Evolutionary conservation across 768 basidiomycete species (phyloP).

Genomic region (Rhodocollybia butyracea): DNA sequence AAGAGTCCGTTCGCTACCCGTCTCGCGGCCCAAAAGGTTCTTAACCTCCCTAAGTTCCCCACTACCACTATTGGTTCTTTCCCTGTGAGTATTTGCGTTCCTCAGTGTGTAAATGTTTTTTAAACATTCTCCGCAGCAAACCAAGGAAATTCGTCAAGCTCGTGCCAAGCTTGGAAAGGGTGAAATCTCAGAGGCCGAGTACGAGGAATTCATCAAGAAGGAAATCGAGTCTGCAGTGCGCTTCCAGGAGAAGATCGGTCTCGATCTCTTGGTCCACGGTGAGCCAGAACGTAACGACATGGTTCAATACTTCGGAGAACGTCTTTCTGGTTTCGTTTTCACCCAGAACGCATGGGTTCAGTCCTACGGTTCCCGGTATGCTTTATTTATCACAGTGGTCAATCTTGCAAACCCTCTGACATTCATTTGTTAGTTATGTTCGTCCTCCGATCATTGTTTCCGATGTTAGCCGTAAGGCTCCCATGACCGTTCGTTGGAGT

Average conservation of each 20-base stretch:
- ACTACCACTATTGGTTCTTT: slow-evolving; percentile 99
- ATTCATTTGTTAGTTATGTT: slow-evolving; percentile 64
- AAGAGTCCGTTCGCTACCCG: slow-evolving; percentile 86
- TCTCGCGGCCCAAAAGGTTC: slow-evolving; percentile 84
- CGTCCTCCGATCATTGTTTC: slow-evolving; percentile 98
- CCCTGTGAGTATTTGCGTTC: slow-evolving; percentile 56
- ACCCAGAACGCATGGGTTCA: slow-evolving; percentile 99
- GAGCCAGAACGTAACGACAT: slow-evolving; percentile 99
- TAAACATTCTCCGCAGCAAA: slow-evolving; percentile 60
- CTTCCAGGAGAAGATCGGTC: slow-evolving; percentile 96
- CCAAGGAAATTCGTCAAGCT: slow-evolving; percentile 96
- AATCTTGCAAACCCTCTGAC: slow-evolving; percentile 5
- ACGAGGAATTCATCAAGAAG: slow-evolving; percentile 98
- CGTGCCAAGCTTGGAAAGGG: slow-evolving; percentile 94
- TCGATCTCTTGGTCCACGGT: slow-evolving; percentile 97
- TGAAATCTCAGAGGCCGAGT: slow-evolving; percentile 80
- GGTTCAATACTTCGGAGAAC: slow-evolving; percentile 99
- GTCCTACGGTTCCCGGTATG: slow-evolving; percentile 94
- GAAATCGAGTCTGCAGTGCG: slow-evolving; percentile 91
- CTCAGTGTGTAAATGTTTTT: slow-evolving; percentile 9
- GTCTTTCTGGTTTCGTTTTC: slow-evolving; percentile 92
- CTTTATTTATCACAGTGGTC: slow-evolving; percentile 4
- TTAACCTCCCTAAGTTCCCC: slow-evolving; percentile 94
- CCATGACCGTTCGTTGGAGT: slow-evolving; percentile 98
- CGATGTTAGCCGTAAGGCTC: slow-evolving; percentile 87